Evolutionary conservation across 305 asterid genomes (phyloP).

Genomic region (Plantago coronopus): DNA sequence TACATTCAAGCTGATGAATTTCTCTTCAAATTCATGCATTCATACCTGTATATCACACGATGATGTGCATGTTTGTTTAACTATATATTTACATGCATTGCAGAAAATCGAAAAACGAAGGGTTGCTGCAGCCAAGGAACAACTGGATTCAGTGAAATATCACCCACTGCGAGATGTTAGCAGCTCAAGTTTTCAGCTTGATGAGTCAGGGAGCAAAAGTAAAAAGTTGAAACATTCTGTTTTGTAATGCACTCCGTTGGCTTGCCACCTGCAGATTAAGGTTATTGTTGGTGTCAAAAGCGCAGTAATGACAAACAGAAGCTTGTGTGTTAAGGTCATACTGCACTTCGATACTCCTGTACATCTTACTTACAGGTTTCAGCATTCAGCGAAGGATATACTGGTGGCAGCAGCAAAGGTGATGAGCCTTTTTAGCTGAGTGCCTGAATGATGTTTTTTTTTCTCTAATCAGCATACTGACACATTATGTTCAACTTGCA

Average conservation of each 20-base stretch:
- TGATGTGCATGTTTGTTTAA: too few relatives aligned
- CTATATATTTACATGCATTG: conserved; percentile 21
- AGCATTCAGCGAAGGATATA: too few relatives aligned
- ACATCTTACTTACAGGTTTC: too few relatives aligned
- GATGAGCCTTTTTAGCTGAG: too few relatives aligned
- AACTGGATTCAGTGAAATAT: conserved; percentile 62
- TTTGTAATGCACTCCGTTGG: conserved; percentile 13
- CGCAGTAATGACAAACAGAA: background rate
- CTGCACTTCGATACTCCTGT: too few relatives aligned
- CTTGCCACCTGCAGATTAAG: background rate
- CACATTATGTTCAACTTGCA: too few relatives aligned
- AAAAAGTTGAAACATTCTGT: conserved; percentile 45
- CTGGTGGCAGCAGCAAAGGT: too few relatives aligned
- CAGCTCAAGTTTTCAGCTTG: conserved; percentile 20
- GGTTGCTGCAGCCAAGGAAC: conserved; percentile 51
- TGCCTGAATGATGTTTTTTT: too few relatives aligned
- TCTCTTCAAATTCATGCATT: background rate
- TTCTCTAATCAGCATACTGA: too few relatives aligned
- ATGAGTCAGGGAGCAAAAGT: conserved; percentile 32
- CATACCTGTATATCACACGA: background rate
- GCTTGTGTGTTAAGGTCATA: background rate
- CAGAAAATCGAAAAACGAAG: conserved; percentile 54
- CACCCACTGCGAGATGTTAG: conserved; percentile 58
- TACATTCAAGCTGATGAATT: background rate
- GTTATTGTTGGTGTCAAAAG: background rate